phyloP scores from a whole-genome alignment of 2,329 filamentous ascomycete genomes.

The Eutypa lata region DNA sequence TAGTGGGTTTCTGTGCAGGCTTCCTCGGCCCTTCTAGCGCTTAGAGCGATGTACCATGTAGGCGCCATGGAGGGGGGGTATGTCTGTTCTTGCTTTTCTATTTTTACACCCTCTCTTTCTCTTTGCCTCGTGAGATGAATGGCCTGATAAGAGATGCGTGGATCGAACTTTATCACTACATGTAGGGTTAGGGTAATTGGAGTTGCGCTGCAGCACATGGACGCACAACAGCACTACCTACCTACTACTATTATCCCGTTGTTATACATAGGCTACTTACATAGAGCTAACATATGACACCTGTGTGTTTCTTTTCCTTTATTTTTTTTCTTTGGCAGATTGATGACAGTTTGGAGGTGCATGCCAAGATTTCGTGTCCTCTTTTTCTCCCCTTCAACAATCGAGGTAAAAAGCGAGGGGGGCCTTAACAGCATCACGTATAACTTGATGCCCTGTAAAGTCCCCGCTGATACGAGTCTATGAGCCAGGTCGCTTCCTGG shows the following conservation, averaged over 20 bases:
- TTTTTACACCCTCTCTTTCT: neutral
- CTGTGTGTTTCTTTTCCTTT: too few species aligned
- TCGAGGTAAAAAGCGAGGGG: neutral
- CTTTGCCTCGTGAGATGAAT: too few species aligned
- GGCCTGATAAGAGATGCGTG: neutral
- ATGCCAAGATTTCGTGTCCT: conserved; percentile 1
- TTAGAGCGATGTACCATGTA: conserved; percentile 4
- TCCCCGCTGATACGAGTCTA: too few species aligned
- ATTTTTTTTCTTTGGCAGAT: too few species aligned
- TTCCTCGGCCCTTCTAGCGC: conserved; percentile 36
- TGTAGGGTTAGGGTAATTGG: too few species aligned
- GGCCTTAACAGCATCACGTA: neutral
- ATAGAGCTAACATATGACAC: too few species aligned
- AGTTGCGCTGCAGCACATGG: too few species aligned
- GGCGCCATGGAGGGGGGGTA: neutral
- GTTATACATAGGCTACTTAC: too few species aligned
- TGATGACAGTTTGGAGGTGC: conserved; percentile 1
- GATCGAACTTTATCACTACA: neutral
- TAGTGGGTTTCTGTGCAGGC: conserved; percentile 29
- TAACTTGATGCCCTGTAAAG: too few species aligned
- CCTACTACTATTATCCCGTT: too few species aligned
- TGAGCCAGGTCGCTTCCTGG: neutral
- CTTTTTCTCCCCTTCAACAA: neutral
- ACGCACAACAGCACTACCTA: too few species aligned
- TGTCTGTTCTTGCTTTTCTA: neutral